Conservation (phyloP, 116 monocot species). For the Cymodocea nodosa region DNA sequence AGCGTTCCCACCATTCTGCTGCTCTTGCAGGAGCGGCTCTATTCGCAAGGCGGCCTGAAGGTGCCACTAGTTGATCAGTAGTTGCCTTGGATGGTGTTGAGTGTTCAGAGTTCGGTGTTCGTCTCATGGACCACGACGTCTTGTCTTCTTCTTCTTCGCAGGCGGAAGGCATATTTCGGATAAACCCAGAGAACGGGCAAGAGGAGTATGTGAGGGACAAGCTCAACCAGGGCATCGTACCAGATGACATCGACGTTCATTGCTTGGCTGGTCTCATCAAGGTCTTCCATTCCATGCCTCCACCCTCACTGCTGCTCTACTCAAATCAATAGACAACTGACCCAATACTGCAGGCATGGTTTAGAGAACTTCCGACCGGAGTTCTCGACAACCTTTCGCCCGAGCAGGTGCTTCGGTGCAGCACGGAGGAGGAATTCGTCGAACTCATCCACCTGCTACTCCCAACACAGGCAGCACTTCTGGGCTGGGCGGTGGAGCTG, state of each 20-base stretch:
- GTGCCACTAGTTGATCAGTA: conserved; percentile 11
- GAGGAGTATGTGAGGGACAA: conserved; percentile 78
- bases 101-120: no score
- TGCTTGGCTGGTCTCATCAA: conserved; percentile 90
- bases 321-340: no score
- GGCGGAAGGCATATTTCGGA: conserved; percentile 91
- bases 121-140: not conserved
- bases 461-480: conserved; percentile 62
- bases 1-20: conserved; percentile 84
- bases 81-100: no score
- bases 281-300: conserved; percentile 15
- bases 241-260: conserved; percentile 86
- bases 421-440: conserved; percentile 68
- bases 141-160: conserved; percentile 5
- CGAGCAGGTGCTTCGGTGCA: conserved; percentile 79
- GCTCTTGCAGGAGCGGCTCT: conserved; percentile 83
- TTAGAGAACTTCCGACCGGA: conserved; percentile 82
- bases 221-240: conserved; percentile 71
- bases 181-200: conserved; percentile 72
- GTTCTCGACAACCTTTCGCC: conserved; percentile 74
- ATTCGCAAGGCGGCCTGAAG: conserved; percentile 70
- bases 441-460: conserved; percentile 52
- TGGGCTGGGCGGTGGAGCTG: conserved; percentile 82
- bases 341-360: conserved; percentile 58
- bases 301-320: no score